Evolutionary conservation across 1,284 basidiomycete species (phyloP).

Genomic region (Bondarzewia mesenterica): DNA sequence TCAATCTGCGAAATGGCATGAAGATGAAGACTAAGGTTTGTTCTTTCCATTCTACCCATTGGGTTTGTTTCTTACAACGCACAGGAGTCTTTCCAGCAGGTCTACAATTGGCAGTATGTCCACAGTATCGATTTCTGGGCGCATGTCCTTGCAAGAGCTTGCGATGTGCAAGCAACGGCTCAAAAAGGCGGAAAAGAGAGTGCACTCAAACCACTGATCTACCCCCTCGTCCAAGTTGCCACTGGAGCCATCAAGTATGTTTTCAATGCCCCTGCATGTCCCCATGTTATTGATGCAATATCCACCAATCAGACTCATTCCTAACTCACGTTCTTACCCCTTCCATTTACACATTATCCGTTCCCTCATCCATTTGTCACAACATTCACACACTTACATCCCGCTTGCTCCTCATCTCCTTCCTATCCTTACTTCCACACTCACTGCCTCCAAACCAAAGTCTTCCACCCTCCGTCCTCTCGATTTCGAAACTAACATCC

Average conservation of each 20-base stretch:
- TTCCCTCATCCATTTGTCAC: conserved; percentile 65
- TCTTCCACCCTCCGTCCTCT: conserved; percentile 86
- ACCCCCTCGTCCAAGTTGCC: conserved; percentile 92
- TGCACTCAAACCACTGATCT: conserved; percentile 83
- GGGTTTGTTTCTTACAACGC: no score
- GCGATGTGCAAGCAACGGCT: conserved; percentile 48
- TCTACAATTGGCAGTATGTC: conserved; percentile 98
- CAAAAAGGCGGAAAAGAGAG: conserved; percentile 56
- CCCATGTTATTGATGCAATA: not conserved
- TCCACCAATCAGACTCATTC: conserved; percentile 60
- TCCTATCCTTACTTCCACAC: conserved; percentile 77
- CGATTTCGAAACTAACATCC: conserved; percentile 84
- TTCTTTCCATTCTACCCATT: conserved; percentile 13
- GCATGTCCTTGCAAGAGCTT: conserved; percentile 79
- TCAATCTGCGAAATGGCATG: conserved; percentile 88
- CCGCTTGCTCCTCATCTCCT: conserved; percentile 85
- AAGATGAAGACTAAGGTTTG: conserved; percentile 77
- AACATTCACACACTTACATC: conserved; percentile 82
- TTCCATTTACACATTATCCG: conserved; percentile 71
- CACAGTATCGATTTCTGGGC: conserved; percentile 98
- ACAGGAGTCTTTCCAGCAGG: conserved; percentile 83
- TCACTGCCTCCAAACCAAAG: conserved; percentile 72
- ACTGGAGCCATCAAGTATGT: conserved; percentile 83
- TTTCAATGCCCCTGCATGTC: conserved; percentile 3
- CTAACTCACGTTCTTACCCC: conserved; percentile 74